Evolutionary conservation across 2,329 filamentous ascomycete genomes (phyloP).

Genomic region (Microsporum ferrugineum): DNA sequence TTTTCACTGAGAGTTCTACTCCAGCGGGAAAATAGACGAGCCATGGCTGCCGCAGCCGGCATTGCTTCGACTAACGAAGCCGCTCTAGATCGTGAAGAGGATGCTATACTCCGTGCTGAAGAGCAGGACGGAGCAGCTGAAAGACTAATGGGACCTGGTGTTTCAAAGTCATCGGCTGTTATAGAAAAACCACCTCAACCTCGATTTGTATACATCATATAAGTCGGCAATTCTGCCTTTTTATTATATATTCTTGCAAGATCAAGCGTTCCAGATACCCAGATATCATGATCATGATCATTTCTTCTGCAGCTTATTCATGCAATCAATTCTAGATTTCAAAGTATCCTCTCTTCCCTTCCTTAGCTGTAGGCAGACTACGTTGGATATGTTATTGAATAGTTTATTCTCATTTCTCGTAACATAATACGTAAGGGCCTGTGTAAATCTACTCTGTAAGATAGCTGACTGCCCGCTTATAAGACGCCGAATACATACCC

Average conservation of each 20-base stretch:
- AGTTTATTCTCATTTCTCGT: no score
- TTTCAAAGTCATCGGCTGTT: slow-evolving; percentile 1
- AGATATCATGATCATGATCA: neutral
- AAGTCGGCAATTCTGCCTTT: neutral
- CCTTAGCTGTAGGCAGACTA: neutral
- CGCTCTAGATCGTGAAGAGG: slow-evolving; percentile 10
- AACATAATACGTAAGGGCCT: no score
- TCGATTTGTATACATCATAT: slow-evolving; percentile 14
- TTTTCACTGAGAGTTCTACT: slow-evolving; percentile 45
- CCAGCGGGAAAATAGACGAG: slow-evolving; percentile 39
- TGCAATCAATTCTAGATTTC: slow-evolving; percentile 3
- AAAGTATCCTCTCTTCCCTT: no score
- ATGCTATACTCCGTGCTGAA: slow-evolving; percentile 8
- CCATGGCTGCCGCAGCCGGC: slow-evolving; percentile 18
- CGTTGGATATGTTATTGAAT: neutral
- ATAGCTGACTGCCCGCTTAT: neutral
- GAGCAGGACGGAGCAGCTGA: slow-evolving; percentile 8
- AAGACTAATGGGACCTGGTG: slow-evolving; percentile 11
- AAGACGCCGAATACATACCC: neutral
- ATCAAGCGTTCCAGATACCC: slow-evolving; percentile 5
- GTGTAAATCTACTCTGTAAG: neutral
- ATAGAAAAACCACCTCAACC: slow-evolving; percentile 5
- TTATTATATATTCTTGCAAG: neutral
- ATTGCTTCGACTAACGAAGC: slow-evolving; percentile 20
- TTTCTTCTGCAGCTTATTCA: neutral